These are phyloP conservation scores for Phytophthora citrophthora DNA, from an alignment of 352 stramenopile genomes.

Conservation along the genomic window DNA sequence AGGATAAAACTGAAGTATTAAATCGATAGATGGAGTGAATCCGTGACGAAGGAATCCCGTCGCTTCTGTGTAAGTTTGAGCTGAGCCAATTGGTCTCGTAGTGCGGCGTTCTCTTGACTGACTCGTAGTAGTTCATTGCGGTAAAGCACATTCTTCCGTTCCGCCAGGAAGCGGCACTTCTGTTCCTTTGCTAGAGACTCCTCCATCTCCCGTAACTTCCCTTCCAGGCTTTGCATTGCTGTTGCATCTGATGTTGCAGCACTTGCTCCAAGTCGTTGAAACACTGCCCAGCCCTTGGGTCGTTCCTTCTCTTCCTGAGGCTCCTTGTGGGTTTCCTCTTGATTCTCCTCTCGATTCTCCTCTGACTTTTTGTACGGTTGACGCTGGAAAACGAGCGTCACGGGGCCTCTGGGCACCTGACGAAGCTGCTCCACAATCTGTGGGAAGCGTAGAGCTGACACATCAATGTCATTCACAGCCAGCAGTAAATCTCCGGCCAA, in stretches of 20 bases:
- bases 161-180: conserved; percentile 74
- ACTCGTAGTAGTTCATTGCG: conserved; percentile 66
- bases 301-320: conserved; percentile 14
- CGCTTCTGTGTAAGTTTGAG: conserved; percentile 24
- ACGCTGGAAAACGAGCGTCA: conserved; percentile 56
- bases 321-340: conserved; percentile 9
- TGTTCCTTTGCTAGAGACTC: conserved; percentile 59
- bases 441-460: conserved; percentile 44
- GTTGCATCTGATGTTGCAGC: conserved; percentile 12
- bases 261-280: conserved; percentile 43
- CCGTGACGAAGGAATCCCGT: conserved; percentile 33
- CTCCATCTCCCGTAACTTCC: conserved; percentile 39
- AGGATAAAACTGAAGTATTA: conserved; percentile 7
- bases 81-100: conserved; percentile 49
- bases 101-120: conserved; percentile 59
- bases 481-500: conserved; percentile 54
- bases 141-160: conserved; percentile 82
- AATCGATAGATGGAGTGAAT: conserved; percentile 52
- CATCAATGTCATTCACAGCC: conserved; percentile 46
- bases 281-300: conserved; percentile 47
- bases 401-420: conserved; percentile 39
- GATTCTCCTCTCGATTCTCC: conserved; percentile 14
- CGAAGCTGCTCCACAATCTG: conserved; percentile 73
- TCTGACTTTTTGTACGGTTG: conserved; percentile 9
- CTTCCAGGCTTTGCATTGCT: conserved; percentile 40